Base-by-base conservation (phyloP, 1,284 basidiomycete genomes). In the Cutaneotrichosporon cavernicola region DNA sequence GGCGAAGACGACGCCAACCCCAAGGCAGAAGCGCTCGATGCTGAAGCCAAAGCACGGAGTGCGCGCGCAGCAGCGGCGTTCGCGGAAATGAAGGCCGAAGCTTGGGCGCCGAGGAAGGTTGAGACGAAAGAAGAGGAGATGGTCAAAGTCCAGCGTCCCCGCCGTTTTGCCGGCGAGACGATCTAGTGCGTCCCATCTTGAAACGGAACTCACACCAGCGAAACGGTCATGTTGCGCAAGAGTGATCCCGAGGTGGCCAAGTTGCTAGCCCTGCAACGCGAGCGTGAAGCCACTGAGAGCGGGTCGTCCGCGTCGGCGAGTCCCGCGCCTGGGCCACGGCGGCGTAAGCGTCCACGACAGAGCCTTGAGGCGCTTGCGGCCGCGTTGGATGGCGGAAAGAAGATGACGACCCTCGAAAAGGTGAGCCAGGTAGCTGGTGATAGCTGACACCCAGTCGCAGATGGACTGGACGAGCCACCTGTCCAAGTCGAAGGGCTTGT, bases 351-450 rank as follows among this genome's bases (percentile, higher is more conserved):
- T 63, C 78, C 78, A n/a, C 70, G 78, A 13, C 75, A 76, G 65
- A 74, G 73, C 10, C 71, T 81, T 8, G 79, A 81, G 69, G 66
- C 70, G 11, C 77, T 81, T 73, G 73, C 78, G 2, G 77, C 77
- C 4, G 76, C 76, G 0, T 50, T 81, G 8, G 72, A 71, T 58
- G 71, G 68, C 47, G 77, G 77, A 14, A 81, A 79, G 71, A 81
- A 81, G 65, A 78, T 81, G 76, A 79, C 77, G 5, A 81, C 78
- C 9, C 65, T 80, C 30, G 79, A 80, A 61, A 81, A 81, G 73
- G 79, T 80, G 32, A 31, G 49, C 49, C 30, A 50, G n/a, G 6
- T 50, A 5, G 47, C 18, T 9, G 6, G 2, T 22, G 49, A 30
- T 30, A 50, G 49, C 49, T 50, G 49, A 30, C 26, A 34, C 30